Base-by-base conservation (phyloP, 495 filamentous ascomycete species). In the Neurospora sp. region DNA sequence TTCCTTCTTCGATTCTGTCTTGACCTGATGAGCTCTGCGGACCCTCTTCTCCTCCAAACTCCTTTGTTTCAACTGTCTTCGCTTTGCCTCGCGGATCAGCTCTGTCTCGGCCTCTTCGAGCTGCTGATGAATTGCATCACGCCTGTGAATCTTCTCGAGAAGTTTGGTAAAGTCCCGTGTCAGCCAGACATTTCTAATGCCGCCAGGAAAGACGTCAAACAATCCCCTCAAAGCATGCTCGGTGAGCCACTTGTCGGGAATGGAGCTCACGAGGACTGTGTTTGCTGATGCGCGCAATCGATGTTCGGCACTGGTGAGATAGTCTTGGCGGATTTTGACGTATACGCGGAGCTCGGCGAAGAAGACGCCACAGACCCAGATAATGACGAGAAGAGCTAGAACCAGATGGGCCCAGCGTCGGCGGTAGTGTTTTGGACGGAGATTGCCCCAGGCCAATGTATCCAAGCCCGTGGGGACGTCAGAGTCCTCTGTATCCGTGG, bases 161-260 rank as follows among this genome's bases (percentile, higher is more conserved):
- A 99, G 88, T 37, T 92, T 89, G 71, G 96, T 93, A 72, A 91
- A 95, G 77, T 98, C 93, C 31, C 96, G 90, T 70, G 97, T 98
- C 74, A 98, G 91, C 93, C 94, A 99, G 41, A 98, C 94, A 79
- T 98, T 98, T 71, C 94, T 89, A 79, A 99, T 90, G 68, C 96
- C 96, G 53, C 96, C 96, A 4, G 96, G 96, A 77, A 97, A 99
- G 8, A 98, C 94, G 80, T 99, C 96, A 76, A 96, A 99, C n/a
- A 99, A 84, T 0, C 88, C 89, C 53, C 90, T 86, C 14, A 99
- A 85, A 11, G 93, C 92, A 70, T 97, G 89, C 59, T 92, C 85
- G 35, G 87, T 91, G 14, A 97, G 88, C 95, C 95, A 98, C 77
- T 93, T 93, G 39, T 87, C 85, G 20, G 96, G 96, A 72, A 99